Percentiles rank a stretch among this genome's conserved stretches.
Evolutionary conservation across 768 basidiomycete species (phyloP).

Genomic region (Sarcodon sp.): DNA sequence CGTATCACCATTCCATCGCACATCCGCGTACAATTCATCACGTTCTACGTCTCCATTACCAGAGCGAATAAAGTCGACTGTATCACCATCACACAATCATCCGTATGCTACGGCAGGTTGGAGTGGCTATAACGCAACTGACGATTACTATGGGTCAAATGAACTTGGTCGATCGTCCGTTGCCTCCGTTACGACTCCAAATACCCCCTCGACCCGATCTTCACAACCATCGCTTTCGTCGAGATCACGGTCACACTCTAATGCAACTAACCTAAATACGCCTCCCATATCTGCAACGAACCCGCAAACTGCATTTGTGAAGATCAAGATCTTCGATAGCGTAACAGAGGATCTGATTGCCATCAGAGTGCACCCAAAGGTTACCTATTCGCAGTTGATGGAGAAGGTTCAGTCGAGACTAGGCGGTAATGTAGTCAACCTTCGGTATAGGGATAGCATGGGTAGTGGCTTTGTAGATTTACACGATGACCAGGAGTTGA

Average conservation of each 20-base stretch:
- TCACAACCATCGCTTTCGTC: slow-evolving; percentile 38
- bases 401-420: slow-evolving; percentile 85
- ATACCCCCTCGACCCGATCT: slow-evolving; percentile 14
- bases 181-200: slow-evolving; percentile 11
- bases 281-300: slow-evolving; percentile 70
- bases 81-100: neutral
- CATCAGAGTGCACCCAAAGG: slow-evolving; percentile 89
- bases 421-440: slow-evolving; percentile 51
- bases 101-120: neutral
- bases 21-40: slow-evolving; percentile 17
- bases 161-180: slow-evolving; percentile 14
- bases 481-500: slow-evolving; percentile 48
- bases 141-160: slow-evolving; percentile 5
- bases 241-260: slow-evolving; percentile 48
- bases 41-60: slow-evolving; percentile 22
- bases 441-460: slow-evolving; percentile 68
- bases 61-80: slow-evolving; percentile 2
- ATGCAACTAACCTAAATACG: slow-evolving; percentile 33
- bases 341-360: slow-evolving; percentile 92
- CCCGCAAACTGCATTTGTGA: slow-evolving; percentile 81
- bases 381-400: slow-evolving; percentile 77
- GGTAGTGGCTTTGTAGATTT: slow-evolving; percentile 55
- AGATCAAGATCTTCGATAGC: slow-evolving; percentile 97
- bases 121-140: slow-evolving; percentile 14
- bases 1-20: slow-evolving; percentile 23